Percentiles rank a stretch among this genome's conserved stretches.
Conservation (phyloP, 2,329 filamentous ascomycete species). For the Exophiala mesophila region DNA sequence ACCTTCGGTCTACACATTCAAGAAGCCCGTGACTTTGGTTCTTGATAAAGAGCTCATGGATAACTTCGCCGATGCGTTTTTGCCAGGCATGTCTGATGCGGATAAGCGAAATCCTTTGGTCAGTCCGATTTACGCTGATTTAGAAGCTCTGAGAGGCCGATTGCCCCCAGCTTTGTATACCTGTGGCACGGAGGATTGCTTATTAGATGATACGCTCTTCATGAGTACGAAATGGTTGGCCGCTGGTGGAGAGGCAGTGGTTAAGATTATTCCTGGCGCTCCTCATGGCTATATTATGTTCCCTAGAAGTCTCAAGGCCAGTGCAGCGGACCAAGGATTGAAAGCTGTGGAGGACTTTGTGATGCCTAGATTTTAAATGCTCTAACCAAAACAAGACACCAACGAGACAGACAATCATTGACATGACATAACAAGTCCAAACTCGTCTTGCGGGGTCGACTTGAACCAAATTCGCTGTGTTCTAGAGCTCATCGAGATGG, state of each 20-base stretch:
- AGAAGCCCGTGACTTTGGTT: slow-evolving; percentile 34
- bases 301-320: slow-evolving; percentile 19
- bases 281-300: slow-evolving; percentile 45
- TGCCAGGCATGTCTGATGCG: slow-evolving; percentile 40
- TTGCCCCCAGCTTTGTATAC: slow-evolving; percentile 53
- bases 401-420: no score
- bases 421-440: no score
- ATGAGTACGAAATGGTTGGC: slow-evolving; percentile 54
- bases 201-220: slow-evolving; percentile 49
- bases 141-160: slow-evolving; percentile 29
- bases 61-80: slow-evolving; percentile 43
- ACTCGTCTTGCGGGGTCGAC: slow-evolving; percentile 1
- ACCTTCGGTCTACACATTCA: slow-evolving; percentile 41
- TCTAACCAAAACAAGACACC: no score
- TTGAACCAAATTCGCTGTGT: no score
- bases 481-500: no score
- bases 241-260: slow-evolving; percentile 45
- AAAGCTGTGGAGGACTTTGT: slow-evolving; percentile 22
- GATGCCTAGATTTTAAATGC: slow-evolving; percentile 10
- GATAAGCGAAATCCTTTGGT: slow-evolving; percentile 44
- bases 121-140: slow-evolving; percentile 49
- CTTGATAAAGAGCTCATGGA: slow-evolving; percentile 45
- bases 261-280: slow-evolving; percentile 51
- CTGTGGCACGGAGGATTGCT: slow-evolving; percentile 50
- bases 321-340: slow-evolving; percentile 22